A percentile compares a stretch with the other conserved stretches of the same genome.
These are phyloP conservation scores for Schrenkiella parvula DNA, from an alignment of 345 rosid genomes.

Conservation along the genomic window DNA sequence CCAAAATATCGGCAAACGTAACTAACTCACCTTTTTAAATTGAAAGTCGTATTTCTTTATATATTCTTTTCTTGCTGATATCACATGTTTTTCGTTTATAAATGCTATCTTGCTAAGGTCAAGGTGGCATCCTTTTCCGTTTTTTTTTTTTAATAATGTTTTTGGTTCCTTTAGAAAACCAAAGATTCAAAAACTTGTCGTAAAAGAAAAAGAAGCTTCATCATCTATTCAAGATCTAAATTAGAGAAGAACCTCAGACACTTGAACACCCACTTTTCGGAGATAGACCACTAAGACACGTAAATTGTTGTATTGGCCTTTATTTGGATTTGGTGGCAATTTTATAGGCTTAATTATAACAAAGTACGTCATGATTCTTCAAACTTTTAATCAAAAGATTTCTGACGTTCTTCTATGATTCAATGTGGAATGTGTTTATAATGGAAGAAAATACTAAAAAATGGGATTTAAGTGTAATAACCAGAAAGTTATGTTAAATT, in stretches of 20 bases:
- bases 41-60: neutral
- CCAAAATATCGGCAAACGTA: slow-evolving; percentile 11
- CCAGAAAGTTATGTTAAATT: neutral
- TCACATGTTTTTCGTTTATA: neutral
- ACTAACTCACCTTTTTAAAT: neutral
- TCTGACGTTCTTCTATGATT: neutral
- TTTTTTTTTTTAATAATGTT: no score
- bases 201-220: neutral
- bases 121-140: neutral
- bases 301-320: neutral
- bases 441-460: neutral
- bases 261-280: neutral
- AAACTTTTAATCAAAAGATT: no score
- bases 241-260: neutral
- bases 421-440: neutral
- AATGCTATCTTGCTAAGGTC: neutral
- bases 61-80: neutral
- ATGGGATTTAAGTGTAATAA: neutral
- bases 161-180: neutral
- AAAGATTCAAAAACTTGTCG: neutral
- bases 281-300: neutral
- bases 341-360: neutral
- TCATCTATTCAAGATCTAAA: neutral
- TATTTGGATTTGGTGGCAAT: neutral
- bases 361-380: neutral